Conservation (phyloP, 2,329 filamentous ascomycete species). For the Hawksworthiomyces lignivorus region DNA sequence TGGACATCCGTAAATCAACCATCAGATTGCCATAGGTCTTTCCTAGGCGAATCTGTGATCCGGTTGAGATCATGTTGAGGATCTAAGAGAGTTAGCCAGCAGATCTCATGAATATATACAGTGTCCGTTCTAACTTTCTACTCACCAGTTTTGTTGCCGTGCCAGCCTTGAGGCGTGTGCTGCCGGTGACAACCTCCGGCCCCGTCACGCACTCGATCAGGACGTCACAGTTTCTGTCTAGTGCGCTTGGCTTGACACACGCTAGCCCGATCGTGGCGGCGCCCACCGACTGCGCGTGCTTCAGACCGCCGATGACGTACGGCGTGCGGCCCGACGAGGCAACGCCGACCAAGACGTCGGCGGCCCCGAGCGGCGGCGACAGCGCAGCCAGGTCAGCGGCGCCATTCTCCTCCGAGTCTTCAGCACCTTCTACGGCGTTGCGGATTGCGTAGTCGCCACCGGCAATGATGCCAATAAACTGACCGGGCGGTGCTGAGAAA, state of each 20-base stretch:
- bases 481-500: slow-evolving; percentile 28
- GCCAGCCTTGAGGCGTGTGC: slow-evolving; percentile 37
- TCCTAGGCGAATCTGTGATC: slow-evolving; percentile 31
- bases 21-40: slow-evolving; percentile 27
- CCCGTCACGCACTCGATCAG: slow-evolving; percentile 32
- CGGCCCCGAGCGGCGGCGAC: slow-evolving; percentile 15
- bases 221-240: slow-evolving; percentile 15
- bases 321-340: slow-evolving; percentile 35
- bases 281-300: slow-evolving; percentile 26
- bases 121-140: too few species aligned
- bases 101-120: too few species aligned
- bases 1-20: slow-evolving; percentile 13
- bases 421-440: slow-evolving; percentile 32
- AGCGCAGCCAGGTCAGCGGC: slow-evolving; percentile 20
- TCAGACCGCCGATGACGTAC: slow-evolving; percentile 31
- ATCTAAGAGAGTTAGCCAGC: too few species aligned
- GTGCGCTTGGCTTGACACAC: slow-evolving; percentile 27
- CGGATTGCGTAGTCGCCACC: slow-evolving; percentile 33
- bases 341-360: slow-evolving; percentile 32
- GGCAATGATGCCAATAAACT: slow-evolving; percentile 34
- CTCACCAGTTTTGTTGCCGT: slow-evolving; percentile 32
- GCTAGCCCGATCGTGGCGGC: slow-evolving; percentile 30
- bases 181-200: slow-evolving; percentile 36
- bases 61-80: slow-evolving; percentile 36
- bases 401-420: slow-evolving; percentile 27